Percentiles rank a stretch among this genome's conserved stretches.
These are phyloP conservation scores for Debaryomyces robertsiae DNA, from an alignment of 1,139 yeast species.

Conservation along the genomic window DNA sequence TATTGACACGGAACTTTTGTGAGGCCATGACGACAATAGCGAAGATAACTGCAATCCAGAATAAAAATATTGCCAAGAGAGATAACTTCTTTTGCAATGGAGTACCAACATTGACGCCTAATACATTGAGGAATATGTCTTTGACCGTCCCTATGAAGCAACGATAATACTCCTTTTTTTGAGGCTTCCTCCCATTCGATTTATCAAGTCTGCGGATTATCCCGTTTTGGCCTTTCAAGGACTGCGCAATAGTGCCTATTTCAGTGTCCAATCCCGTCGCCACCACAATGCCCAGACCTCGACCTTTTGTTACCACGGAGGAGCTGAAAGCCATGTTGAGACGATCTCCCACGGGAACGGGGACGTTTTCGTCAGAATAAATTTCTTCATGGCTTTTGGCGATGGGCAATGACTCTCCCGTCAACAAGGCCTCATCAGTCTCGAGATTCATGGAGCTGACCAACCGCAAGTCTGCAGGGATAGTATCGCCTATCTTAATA, in stretches of 20 bases:
- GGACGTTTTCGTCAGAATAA: slow-evolving; percentile 36
- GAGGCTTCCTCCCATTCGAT: slow-evolving; percentile 27
- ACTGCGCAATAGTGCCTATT: slow-evolving; percentile 75
- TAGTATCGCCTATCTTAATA: slow-evolving; percentile 73
- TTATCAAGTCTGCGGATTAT: slow-evolving; percentile 32
- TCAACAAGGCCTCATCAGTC: slow-evolving; percentile 77
- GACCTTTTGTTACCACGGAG: slow-evolving; percentile 72
- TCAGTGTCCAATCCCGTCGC: slow-evolving; percentile 73
- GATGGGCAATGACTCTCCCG: slow-evolving; percentile 84
- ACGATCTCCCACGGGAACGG: slow-evolving; percentile 74
- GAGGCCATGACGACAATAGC: slow-evolving; percentile 83
- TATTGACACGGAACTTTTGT: slow-evolving; percentile 64
- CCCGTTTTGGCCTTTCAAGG: slow-evolving; percentile 42
- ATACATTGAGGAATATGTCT: slow-evolving; percentile 57
- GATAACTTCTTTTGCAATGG: slow-evolving; percentile 71
- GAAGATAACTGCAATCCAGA: slow-evolving; percentile 70
- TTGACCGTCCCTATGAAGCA: slow-evolving; percentile 45
- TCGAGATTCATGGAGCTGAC: slow-evolving; percentile 67
- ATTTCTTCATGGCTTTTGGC: slow-evolving; percentile 50
- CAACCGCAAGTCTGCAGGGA: slow-evolving; percentile 76
- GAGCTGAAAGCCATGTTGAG: slow-evolving; percentile 74
- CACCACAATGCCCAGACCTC: slow-evolving; percentile 70
- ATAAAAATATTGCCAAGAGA: slow-evolving; percentile 67
- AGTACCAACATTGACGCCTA: slow-evolving; percentile 78
- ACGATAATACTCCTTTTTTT: slow-evolving; percentile 48